Evolutionary conservation across 2,329 filamentous ascomycete species (phyloP), one percentile per base, ranked within the genome.

Genomic region (Alternaria alternata): DNA sequence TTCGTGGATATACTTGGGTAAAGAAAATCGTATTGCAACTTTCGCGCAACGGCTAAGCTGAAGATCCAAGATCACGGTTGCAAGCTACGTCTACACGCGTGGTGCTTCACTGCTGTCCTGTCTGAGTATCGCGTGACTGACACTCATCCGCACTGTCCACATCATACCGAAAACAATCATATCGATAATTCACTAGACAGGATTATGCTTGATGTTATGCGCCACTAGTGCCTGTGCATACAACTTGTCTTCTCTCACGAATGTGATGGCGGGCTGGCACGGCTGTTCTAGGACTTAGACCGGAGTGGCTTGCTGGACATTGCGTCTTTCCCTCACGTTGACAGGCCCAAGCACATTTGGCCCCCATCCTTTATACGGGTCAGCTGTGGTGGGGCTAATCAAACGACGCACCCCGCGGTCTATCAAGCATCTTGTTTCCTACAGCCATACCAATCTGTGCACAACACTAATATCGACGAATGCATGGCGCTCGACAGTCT

Each of bases 251-350:
- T n/a, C n/a, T 47, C 18, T 47, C 0, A 22, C 11, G 2, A 11
- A 0, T 3, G 3, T 4, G 7, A 9, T 1, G 2, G 3, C 3
- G 5, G 16, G 7, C 7, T 12, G 18, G 7, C 3, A 9, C 4
- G 7, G 1, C 7, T 16, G 2, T 11, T 6, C 0, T 7, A 0
- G 18, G 2, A 14, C 12, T 4, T 7, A 7, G 20, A 4, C 32
- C 2, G 0, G 18, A 16, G 4, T 34, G 28, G 28, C 18, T 32
- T 47, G 12, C n/a, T n/a, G n/a, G n/a, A n/a, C n/a, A n/a, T 30
- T 3, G 18, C 7, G 18, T 36, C 46, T 11, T n/a, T 5, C 18
- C 0, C 14, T 34, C 18, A 47, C 2, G 12, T 32, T 2, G 26
- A 3, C 28, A 34, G 6, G 12, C 6, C 0, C 14, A 36, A 4